A percentile compares a stretch with the other conserved stretches of the same genome.
Conservation (phyloP, 345 rosid species). For the Excoecaria agallocha region DNA sequence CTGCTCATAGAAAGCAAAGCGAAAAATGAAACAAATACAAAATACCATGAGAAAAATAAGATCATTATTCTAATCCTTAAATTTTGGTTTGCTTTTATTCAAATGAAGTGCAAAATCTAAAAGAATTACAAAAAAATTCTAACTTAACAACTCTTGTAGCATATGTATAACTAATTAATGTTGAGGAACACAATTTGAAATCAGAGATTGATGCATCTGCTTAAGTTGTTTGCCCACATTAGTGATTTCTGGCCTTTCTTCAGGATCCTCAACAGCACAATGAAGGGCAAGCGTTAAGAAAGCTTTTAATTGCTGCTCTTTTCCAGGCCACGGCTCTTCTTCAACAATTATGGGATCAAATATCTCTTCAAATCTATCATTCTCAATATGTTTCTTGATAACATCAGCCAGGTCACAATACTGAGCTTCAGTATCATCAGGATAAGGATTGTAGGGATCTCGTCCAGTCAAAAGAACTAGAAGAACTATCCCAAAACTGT, state of each 20-base stretch:
- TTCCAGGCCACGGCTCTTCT: constrained; percentile 5
- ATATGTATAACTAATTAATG: no score
- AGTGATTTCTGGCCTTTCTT: constrained; percentile 27
- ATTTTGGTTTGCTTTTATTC: no score
- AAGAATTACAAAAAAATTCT: no score
- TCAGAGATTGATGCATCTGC: neutral
- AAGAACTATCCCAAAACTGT: neutral
- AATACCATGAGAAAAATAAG: no score
- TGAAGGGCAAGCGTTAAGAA: neutral
- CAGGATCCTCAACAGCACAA: neutral
- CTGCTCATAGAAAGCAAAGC: no score
- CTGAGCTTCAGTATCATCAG: neutral
- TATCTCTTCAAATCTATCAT: neutral
- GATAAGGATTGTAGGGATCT: neutral
- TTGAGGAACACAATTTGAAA: neutral
- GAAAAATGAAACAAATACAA: no score
- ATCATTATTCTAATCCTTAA: no score
- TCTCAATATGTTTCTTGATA: neutral
- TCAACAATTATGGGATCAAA: constrained; percentile 11
- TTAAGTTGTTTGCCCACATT: constrained; percentile 25
- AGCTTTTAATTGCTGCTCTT: neutral
- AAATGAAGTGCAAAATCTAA: no score
- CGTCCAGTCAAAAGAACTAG: constrained; percentile 4
- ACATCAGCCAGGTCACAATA: neutral
- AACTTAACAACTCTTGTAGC: no score